Evolutionary conservation across 352 stramenopile species (phyloP).

Genomic region (Phytophthora pini): DNA sequence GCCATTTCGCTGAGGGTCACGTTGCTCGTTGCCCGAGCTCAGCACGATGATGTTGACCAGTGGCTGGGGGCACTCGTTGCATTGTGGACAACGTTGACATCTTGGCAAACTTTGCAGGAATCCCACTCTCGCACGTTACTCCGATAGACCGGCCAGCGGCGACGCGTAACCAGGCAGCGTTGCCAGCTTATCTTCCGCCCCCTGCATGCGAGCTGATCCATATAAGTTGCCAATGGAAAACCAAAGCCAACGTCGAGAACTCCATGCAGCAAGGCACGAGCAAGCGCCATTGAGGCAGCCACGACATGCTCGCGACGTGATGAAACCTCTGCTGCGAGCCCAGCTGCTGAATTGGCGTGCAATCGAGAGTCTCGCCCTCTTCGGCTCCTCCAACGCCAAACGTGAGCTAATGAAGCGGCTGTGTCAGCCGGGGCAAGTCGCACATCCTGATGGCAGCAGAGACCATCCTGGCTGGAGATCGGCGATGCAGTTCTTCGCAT

Average conservation of each 20-base stretch:
- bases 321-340: conserved; percentile 17
- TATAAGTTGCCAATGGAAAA: background rate
- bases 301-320: conserved; percentile 13
- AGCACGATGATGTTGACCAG: conserved; percentile 18
- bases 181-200: conserved; percentile 32
- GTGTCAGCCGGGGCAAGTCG: conserved; percentile 21
- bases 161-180: conserved; percentile 18
- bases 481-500: no score
- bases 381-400: conserved; percentile 10
- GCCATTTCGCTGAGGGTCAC: background rate
- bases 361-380: conserved; percentile 8
- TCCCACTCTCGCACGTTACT: conserved; percentile 21
- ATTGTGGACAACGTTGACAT: conserved; percentile 14
- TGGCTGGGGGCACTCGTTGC: conserved; percentile 5
- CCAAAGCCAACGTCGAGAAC: background rate
- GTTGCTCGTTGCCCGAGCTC: background rate
- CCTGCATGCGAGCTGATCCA: conserved; percentile 1
- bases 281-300: background rate
- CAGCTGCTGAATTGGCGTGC: conserved; percentile 21
- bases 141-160: conserved; percentile 5
- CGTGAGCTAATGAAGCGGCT: conserved; percentile 31
- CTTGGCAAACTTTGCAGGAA: conserved; percentile 6
- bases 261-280: no score
- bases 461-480: conserved; percentile 12
- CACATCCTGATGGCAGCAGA: conserved; percentile 33